These are phyloP conservation scores for Entomortierella lignicola DNA, from an alignment of 192 early-diverging fungal species.

Conservation along the genomic window DNA sequence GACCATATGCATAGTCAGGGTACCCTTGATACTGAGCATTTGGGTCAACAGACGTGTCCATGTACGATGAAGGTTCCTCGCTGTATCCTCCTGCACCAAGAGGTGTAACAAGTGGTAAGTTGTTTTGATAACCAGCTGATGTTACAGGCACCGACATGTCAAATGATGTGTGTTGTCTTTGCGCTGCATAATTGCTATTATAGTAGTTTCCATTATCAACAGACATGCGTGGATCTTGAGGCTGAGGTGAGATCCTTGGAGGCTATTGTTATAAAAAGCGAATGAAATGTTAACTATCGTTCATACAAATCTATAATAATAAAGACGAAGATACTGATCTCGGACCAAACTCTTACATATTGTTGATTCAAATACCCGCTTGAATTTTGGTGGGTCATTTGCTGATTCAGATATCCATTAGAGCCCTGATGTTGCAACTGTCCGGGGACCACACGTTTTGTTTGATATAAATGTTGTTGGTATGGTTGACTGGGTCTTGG, in stretches of 20 bases:
- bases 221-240: neutral
- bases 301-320: neutral
- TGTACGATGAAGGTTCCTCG: slow-evolving; percentile 17
- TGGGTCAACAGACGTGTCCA: slow-evolving; percentile 3
- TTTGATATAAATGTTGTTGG: slow-evolving; percentile 11
- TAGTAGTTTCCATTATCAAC: slow-evolving; percentile 24
- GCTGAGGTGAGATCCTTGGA: neutral
- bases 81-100: neutral
- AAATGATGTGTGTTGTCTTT: slow-evolving; percentile 26
- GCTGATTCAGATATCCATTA: neutral
- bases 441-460: slow-evolving; percentile 3
- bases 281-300: neutral
- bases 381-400: slow-evolving; percentile 7
- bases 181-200: slow-evolving; percentile 22
- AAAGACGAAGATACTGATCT: neutral
- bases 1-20: slow-evolving; percentile 17
- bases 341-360: slow-evolving; percentile 3
- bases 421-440: neutral
- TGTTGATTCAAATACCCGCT: slow-evolving; percentile 6
- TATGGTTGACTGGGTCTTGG: neutral
- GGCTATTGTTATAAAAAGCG: neutral
- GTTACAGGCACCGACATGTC: slow-evolving; percentile 1
- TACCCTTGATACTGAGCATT: neutral
- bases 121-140: neutral
- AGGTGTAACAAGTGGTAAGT: neutral